A percentile compares a stretch with the other conserved stretches of the same genome.
phyloP scores from a whole-genome alignment of 768 basidiomycete genomes.

The Suillus subluteus region DNA sequence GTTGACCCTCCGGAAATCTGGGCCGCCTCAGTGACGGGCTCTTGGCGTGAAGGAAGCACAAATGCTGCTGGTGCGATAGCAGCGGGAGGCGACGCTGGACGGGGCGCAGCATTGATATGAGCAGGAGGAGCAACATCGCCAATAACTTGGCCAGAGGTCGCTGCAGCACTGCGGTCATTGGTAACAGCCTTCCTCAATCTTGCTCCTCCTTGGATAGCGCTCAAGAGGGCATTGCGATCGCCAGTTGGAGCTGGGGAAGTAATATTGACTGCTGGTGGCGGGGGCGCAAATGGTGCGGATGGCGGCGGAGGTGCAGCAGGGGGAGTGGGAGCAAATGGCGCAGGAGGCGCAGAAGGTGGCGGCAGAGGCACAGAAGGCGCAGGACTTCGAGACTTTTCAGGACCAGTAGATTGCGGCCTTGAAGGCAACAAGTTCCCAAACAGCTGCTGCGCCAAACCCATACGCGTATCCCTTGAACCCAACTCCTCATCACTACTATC shows the following conservation, averaged over 20 bases:
- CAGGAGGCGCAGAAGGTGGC: conserved; percentile 27
- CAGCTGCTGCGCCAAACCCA: conserved; percentile 75
- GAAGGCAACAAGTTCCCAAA: conserved; percentile 74
- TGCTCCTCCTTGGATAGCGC: conserved; percentile 78
- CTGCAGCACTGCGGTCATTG: conserved; percentile 76
- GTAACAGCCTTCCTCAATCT: conserved; percentile 78
- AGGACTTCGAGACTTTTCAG: conserved; percentile 26
- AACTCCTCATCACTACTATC: conserved; percentile 84
- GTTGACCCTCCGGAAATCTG: conserved; percentile 21
- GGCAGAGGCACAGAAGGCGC: conserved; percentile 4
- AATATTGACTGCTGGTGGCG: conserved; percentile 34
- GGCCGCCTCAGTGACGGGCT: conserved; percentile 19
- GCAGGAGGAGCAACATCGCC: conserved; percentile 72
- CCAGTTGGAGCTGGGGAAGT: conserved; percentile 41
- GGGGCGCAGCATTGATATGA: conserved; percentile 62
- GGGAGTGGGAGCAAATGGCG: conserved; percentile 11
- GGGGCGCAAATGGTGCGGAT: conserved; percentile 36
- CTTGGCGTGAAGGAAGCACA: conserved; percentile 24
- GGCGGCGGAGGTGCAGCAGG: conserved; percentile 38
- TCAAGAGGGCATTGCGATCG: conserved; percentile 68
- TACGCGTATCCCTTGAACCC: conserved; percentile 61
- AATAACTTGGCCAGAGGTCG: conserved; percentile 75
- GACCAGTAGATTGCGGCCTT: conserved; percentile 59
- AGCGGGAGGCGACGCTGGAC: conserved; percentile 43
- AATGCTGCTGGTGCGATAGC: not conserved